Percentiles rank a stretch among this genome's conserved stretches.
These are phyloP conservation scores for Solanum commersonii DNA, from an alignment of 257 asterid species.

Conservation along the genomic window DNA sequence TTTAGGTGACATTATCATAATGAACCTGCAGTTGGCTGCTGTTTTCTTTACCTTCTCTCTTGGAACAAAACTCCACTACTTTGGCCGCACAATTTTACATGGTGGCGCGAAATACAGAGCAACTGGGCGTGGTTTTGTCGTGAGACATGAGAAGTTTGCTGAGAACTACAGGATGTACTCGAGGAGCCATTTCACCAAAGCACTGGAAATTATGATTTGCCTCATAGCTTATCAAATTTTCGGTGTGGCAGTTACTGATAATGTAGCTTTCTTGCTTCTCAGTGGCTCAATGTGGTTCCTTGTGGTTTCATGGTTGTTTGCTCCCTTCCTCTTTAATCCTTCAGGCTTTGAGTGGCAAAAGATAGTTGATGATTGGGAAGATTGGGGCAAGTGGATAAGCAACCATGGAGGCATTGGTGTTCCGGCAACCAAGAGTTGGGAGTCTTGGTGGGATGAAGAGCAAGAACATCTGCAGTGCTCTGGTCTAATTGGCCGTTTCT, in stretches of 20 bases:
- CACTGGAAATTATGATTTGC: conserved; percentile 62
- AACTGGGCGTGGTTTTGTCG: conserved; percentile 98
- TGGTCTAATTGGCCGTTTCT: conserved; percentile 54
- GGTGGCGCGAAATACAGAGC: conserved; percentile 98
- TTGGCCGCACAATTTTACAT: conserved; percentile 81
- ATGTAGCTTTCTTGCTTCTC: conserved; percentile 19
- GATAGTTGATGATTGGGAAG: conserved; percentile 91
- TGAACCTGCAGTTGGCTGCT: conserved; percentile 90
- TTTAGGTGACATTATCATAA: conserved; percentile 59
- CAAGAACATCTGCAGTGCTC: conserved; percentile 77
- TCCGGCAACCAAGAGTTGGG: conserved; percentile 92
- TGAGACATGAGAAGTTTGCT: conserved; percentile 79
- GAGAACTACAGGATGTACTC: conserved; percentile 97
- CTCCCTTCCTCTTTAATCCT: conserved; percentile 88
- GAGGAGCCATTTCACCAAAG: conserved; percentile 87
- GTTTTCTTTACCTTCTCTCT: conserved; percentile 94
- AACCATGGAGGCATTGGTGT: conserved; percentile 83
- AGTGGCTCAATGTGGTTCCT: conserved; percentile 83
- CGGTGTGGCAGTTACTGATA: conserved; percentile 32
- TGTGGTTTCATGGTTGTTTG: conserved; percentile 77
- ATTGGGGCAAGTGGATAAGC: conserved; percentile 86
- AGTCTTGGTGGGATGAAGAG: conserved; percentile 98
- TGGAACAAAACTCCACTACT: conserved; percentile 92
- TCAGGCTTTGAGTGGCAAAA: conserved; percentile 98
- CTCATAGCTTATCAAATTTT: conserved; percentile 53